A percentile compares a stretch with the other conserved stretches of the same genome.
Conservation (phyloP, 2,329 filamentous ascomycete species). For the Alternaria rosae region DNA sequence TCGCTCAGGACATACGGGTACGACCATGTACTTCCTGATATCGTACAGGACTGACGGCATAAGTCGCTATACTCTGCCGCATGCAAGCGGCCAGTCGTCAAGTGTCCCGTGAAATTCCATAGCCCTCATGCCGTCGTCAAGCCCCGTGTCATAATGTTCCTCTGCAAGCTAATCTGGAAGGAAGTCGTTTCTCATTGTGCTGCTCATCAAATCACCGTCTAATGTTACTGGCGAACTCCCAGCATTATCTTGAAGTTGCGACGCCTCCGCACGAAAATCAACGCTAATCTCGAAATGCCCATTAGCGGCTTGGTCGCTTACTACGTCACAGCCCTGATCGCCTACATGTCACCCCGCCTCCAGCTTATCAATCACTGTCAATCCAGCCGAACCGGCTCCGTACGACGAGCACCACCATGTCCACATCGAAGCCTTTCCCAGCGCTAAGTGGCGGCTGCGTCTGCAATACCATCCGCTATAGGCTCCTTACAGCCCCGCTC, state of each 20-base stretch:
- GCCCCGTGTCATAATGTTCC: background rate
- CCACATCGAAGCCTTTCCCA: conserved; percentile 31
- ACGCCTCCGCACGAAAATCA: background rate
- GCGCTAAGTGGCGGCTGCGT: conserved; percentile 38
- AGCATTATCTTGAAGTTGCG: background rate
- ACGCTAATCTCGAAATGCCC: background rate
- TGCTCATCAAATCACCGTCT: background rate
- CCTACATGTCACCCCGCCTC: background rate
- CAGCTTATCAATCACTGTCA: background rate
- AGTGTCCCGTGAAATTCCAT: background rate
- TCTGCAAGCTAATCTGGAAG: background rate
- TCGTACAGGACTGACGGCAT: background rate
- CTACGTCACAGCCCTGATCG: background rate
- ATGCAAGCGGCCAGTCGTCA: background rate
- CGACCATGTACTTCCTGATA: background rate
- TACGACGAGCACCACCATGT: background rate
- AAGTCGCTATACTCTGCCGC: background rate
- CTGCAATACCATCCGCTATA: conserved; percentile 35
- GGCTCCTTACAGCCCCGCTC: conserved; percentile 37
- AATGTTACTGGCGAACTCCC: background rate
- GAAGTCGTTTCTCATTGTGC: background rate
- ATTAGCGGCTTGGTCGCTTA: background rate
- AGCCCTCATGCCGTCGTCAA: background rate
- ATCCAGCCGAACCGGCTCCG: background rate
- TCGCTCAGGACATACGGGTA: background rate